Percentiles rank a stretch among this genome's conserved stretches.
These are phyloP conservation scores for Favolaschia claudopus DNA, from an alignment of 768 basidiomycete species.

Conservation along the genomic window DNA sequence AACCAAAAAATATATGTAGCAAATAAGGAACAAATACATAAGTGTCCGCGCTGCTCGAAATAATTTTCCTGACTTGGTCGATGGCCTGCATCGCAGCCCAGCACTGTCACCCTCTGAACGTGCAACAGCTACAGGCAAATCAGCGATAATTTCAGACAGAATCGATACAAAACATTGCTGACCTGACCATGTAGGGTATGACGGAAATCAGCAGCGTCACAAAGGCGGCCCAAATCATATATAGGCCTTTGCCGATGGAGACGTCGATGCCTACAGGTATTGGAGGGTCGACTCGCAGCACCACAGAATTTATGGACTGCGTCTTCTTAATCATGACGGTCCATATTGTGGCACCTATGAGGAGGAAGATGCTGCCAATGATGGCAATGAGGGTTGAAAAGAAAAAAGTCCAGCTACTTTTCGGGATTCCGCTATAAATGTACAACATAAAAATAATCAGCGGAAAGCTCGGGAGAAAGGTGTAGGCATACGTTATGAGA, in stretches of 20 bases:
- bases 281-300: constrained; percentile 40
- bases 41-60: constrained; percentile 1
- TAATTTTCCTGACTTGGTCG: neutral
- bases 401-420: constrained; percentile 71
- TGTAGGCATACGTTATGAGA: constrained; percentile 64
- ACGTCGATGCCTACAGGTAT: constrained; percentile 69
- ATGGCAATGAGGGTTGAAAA: constrained; percentile 70
- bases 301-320: constrained; percentile 61
- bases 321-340: constrained; percentile 75
- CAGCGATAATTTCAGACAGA: neutral
- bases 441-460: constrained; percentile 4
- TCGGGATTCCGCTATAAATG: constrained; percentile 68
- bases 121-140: constrained; percentile 69
- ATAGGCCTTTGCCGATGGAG: constrained; percentile 66
- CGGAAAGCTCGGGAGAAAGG: constrained; percentile 18
- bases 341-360: constrained; percentile 81
- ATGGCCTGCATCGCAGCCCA: constrained; percentile 17
- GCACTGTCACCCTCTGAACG: constrained; percentile 69
- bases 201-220: constrained; percentile 69
- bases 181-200: constrained; percentile 83
- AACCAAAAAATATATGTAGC: constrained; percentile 12
- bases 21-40: constrained; percentile 26
- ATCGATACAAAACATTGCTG: constrained; percentile 29
- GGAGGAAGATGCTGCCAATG: constrained; percentile 64
- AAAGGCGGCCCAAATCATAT: constrained; percentile 79